Evolutionary conservation across 2,329 filamentous ascomycete species (phyloP), one percentile per base, ranked within the genome.

Genomic region (Lecanicillium sp.): DNA sequence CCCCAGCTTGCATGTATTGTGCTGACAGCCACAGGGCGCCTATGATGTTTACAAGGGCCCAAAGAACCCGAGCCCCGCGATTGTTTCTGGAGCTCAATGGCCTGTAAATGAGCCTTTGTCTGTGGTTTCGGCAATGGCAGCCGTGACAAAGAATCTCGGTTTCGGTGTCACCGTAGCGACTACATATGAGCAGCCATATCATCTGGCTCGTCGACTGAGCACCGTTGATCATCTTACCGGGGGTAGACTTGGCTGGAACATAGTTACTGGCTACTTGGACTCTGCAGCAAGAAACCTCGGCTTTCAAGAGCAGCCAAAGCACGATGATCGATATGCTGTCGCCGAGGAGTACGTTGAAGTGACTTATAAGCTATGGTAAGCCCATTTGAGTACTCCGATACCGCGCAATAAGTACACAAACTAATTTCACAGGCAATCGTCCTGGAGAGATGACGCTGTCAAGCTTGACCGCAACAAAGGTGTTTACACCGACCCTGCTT

Each of bases 31-130:
- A 3, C 23, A 62, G 62, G 80, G 79, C 3, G 79, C 79, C 5
- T 86, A 86, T 58, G 83, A 87, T 66, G 81, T 86, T 4, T 87
- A 85, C 63, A 79, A 79, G 51, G 75, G 80, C 0, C 78, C 78
- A 10, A 51, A 52, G 9, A 64, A 62, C 1, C 63, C 69, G 4
- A 72, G 75, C 3, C 75, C 82, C 0, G 78, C 81, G 0, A 74
- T 84, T 41, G 61, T 72, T 1, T 78, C 79, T 0, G 83, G 80
- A 1, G 79, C 82, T 0, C 83, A 87, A 61, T 86, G 80, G 74
- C 83, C 83, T 0, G 79, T 86, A n/a, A 85, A 84, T 51, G 83
- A 87, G 59, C 83, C 83, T 0, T 58, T 86, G 2, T 53, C 60
- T 6, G 72, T 81, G 2, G 70, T 86, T 0, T 72, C 81, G 2